These are phyloP conservation scores for Salvia sclarea DNA, from an alignment of 305 asterid genomes.

Conservation along the genomic window DNA sequence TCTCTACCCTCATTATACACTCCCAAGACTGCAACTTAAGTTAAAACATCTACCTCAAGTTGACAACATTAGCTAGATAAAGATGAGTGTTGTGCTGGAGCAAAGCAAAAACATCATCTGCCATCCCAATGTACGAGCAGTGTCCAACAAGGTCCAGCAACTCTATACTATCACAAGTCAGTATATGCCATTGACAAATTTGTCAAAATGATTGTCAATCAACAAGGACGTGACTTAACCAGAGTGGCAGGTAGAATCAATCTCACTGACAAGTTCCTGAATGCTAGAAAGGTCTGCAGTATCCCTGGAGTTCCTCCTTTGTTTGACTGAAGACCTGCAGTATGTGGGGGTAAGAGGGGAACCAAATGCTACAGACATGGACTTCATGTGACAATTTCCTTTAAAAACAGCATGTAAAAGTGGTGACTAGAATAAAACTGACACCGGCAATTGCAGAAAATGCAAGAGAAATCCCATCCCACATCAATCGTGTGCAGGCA, in stretches of 20 bases:
- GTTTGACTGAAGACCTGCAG: slow-evolving; percentile 76
- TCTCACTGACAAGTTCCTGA: slow-evolving; percentile 74
- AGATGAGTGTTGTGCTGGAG: slow-evolving; percentile 87
- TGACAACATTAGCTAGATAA: slow-evolving; percentile 87
- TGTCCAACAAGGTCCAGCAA: slow-evolving; percentile 76
- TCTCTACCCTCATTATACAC: not conserved
- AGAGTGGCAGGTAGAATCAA: slow-evolving; percentile 69
- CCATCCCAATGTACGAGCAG: slow-evolving; percentile 96
- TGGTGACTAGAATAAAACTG: slow-evolving; percentile 8
- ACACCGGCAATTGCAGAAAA: slow-evolving; percentile 6
- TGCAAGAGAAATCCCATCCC: slow-evolving; percentile 3
- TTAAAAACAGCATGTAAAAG: not conserved
- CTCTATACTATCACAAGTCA: slow-evolving; percentile 49
- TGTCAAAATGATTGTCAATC: slow-evolving; percentile 17
- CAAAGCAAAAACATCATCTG: slow-evolving; percentile 83
- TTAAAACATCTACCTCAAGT: slow-evolving; percentile 59
- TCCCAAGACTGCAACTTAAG: not conserved
- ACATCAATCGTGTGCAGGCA: slow-evolving; percentile 1
- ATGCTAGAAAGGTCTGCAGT: slow-evolving; percentile 92
- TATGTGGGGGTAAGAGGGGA: slow-evolving; percentile 20
- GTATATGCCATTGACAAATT: slow-evolving; percentile 26
- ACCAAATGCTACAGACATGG: slow-evolving; percentile 19
- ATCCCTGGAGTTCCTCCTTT: slow-evolving; percentile 88
- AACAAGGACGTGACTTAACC: slow-evolving; percentile 46
- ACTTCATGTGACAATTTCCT: slow-evolving; percentile 15